Evolutionary conservation across 2,329 filamentous ascomycete species (phyloP).

Genomic region (Hirsutella minnesotensis): DNA sequence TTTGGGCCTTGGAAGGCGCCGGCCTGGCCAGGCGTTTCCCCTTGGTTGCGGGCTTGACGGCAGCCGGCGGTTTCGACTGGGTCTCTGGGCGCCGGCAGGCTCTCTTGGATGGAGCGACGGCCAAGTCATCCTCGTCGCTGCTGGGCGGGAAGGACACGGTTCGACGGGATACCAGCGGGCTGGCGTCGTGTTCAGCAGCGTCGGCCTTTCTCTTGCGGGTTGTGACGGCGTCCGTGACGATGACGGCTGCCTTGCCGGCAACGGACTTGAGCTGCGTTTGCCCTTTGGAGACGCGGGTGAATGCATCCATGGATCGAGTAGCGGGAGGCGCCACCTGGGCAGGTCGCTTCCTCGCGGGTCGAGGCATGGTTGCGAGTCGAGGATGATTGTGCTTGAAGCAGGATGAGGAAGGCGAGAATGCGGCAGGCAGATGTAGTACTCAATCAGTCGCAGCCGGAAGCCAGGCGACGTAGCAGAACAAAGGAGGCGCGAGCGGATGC

Average conservation of each 20-base stretch:
- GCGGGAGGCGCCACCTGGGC: slow-evolving; percentile 4
- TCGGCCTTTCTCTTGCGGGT: slow-evolving; percentile 27
- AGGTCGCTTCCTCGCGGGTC: slow-evolving; percentile 7
- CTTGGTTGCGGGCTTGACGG: slow-evolving; percentile 9
- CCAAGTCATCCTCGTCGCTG: slow-evolving; percentile 16
- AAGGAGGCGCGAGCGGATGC: neutral
- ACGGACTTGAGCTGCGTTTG: slow-evolving; percentile 13
- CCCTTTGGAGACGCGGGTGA: slow-evolving; percentile 35
- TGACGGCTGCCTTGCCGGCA: slow-evolving; percentile 20
- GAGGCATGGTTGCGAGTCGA: slow-evolving; percentile 4
- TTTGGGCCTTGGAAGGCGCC: slow-evolving; percentile 15
- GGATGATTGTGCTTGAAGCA: neutral
- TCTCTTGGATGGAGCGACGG: slow-evolving; percentile 13
- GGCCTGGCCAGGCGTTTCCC: slow-evolving; percentile 19
- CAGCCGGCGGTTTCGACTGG: neutral
- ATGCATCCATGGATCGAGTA: slow-evolving; percentile 26
- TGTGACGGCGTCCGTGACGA: slow-evolving; percentile 13
- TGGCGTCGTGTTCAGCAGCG: slow-evolving; percentile 12
- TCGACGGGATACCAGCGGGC: slow-evolving; percentile 12
- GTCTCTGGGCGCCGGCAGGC: slow-evolving; percentile 16
- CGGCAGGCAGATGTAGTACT: neutral
- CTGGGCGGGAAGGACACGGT: slow-evolving; percentile 21
- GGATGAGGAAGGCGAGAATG: neutral
- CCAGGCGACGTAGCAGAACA: neutral
- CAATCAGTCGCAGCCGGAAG: neutral